These are phyloP conservation scores for Aureobasidium lini DNA, from an alignment of 2,329 filamentous ascomycete species.

Conservation along the genomic window DNA sequence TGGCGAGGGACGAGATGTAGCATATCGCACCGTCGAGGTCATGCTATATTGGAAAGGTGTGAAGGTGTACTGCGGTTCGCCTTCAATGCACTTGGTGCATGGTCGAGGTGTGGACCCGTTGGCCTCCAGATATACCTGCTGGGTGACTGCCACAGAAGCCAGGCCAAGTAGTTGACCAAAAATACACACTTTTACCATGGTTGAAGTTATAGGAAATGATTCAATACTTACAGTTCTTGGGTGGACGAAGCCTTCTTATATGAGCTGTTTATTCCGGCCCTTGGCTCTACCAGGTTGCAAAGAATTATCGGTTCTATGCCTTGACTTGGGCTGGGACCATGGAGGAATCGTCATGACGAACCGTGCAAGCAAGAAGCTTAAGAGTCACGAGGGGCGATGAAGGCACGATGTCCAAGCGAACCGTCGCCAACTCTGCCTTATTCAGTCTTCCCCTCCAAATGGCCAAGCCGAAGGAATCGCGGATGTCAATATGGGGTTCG, in stretches of 20 bases:
- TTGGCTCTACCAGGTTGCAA: neutral
- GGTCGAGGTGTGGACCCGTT: constrained; percentile 24
- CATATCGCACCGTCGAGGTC: constrained; percentile 33
- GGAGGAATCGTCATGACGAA: neutral
- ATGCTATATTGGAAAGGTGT: constrained; percentile 31
- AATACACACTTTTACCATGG: neutral
- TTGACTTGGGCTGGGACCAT: neutral
- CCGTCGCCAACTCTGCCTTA: neutral
- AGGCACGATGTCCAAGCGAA: neutral
- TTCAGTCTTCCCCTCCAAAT: neutral
- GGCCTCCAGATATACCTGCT: constrained; percentile 30
- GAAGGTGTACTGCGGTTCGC: constrained; percentile 24
- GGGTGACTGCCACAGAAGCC: constrained; percentile 13
- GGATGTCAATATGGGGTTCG: neutral
- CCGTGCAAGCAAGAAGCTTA: neutral
- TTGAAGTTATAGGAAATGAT: neutral
- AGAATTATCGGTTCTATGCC: neutral
- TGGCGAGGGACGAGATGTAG: constrained; percentile 29
- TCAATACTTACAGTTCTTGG: neutral
- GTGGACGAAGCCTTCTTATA: neutral
- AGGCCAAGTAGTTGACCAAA: neutral
- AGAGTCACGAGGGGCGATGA: neutral
- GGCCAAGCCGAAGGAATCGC: neutral
- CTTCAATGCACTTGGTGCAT: constrained; percentile 23
- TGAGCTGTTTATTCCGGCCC: neutral